Evolutionary conservation across 2,329 filamentous ascomycete genomes (phyloP), one percentile per base, ranked within the genome.

Genomic region (Cytospora leucostoma): DNA sequence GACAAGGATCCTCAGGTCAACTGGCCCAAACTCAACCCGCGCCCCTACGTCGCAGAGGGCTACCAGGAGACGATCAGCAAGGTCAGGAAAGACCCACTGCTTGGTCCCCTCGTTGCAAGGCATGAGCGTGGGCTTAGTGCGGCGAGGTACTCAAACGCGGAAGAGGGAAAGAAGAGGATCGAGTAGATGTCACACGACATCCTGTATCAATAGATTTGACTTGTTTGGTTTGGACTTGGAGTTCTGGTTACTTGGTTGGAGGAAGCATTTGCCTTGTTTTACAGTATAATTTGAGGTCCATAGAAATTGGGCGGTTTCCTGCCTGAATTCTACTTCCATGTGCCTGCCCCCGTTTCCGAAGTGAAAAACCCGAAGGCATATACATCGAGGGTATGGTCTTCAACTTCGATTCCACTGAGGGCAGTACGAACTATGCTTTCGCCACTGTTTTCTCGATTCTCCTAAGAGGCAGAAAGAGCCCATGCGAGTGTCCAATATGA

Each of bases 151-250:
- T 84, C 92, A 37, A 95, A 90, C 70, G 86, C 96, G 61, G 95
- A 99, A 76, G 95, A 99, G 78, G 95, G 95, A 59, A 99, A 99
- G 84, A 99, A 97, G 85, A 91, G 95, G 74, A 96, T 96, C 72
- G 95, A 99, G 75, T 93, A 84, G 70, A 67, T 3, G 8, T 44
- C 27, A 19, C 37, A 37, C 7, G 33, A 49, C 33, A 47, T 55
- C 17, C 11, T 63, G 56, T 56, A 56, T 51, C 37, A 63, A 52
- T 63, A 63, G 52, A 44, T 6, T 51, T 55, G 33, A 50, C 53
- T 51, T 13, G 15, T 57, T 58, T 47, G 4, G 44, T n/a, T 21
- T 54, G 10, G 27, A 19, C 8, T 32, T 59, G 50, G 50, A 49
- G 51, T 54, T 15, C 37, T 44, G 59, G 51, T 21, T 49, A 7